Conservation (phyloP, 306 rosid species). For the Carpinus fangiana region DNA sequence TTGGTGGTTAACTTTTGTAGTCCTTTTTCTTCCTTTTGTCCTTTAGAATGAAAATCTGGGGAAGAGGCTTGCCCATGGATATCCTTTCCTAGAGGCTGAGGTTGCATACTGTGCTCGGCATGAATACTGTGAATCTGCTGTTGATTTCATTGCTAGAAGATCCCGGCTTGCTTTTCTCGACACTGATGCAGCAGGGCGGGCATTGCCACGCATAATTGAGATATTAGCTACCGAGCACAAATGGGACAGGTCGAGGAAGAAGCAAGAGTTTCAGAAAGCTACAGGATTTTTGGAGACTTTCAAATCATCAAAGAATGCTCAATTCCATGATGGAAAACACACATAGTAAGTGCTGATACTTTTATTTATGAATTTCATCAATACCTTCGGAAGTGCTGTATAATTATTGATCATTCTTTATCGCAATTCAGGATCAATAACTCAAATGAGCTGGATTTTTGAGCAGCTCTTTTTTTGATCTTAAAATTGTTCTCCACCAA, state of each 20-base stretch:
- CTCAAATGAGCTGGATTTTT: constrained; percentile 18
- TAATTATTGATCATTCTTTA: neutral
- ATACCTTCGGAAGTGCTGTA: neutral
- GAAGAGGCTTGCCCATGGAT: constrained; percentile 93
- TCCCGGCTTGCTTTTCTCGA: constrained; percentile 96
- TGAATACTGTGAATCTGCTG: constrained; percentile 93
- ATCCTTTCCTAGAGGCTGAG: constrained; percentile 96
- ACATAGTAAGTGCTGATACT: constrained; percentile 38
- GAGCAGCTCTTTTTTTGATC: constrained; percentile 1
- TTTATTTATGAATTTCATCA: neutral
- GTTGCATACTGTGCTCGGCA: constrained; percentile 97
- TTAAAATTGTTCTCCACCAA: neutral
- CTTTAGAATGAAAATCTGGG: constrained; percentile 79
- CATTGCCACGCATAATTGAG: constrained; percentile 81
- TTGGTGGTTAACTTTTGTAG: constrained; percentile 1
- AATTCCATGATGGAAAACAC: constrained; percentile 89
- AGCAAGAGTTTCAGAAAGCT: constrained; percentile 68
- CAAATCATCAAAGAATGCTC: constrained; percentile 87
- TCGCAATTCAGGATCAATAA: constrained; percentile 29
- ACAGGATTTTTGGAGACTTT: constrained; percentile 73
- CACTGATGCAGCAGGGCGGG: constrained; percentile 86
- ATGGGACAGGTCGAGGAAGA: constrained; percentile 79
- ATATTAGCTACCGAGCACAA: constrained; percentile 82
- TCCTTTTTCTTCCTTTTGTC: constrained; percentile 18
- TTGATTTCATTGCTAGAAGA: constrained; percentile 96